Evolutionary conservation across 768 basidiomycete genomes (phyloP).

Genomic region (Punctularia strigosozonata): DNA sequence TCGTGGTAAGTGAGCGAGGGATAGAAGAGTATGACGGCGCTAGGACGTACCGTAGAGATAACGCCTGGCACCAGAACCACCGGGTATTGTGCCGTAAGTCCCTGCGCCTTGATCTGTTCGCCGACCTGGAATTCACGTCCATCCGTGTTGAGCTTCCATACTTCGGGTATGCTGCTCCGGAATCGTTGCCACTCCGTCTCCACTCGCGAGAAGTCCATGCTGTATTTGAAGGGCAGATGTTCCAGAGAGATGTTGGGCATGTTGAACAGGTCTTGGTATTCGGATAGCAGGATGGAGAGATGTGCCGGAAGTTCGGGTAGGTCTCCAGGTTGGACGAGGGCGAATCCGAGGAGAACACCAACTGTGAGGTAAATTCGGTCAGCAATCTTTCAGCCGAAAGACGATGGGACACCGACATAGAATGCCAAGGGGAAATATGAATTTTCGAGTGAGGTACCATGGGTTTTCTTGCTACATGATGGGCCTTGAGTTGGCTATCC

Average conservation of each 20-base stretch:
- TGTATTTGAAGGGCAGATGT: conserved; percentile 52
- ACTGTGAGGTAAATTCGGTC: conserved; percentile 28
- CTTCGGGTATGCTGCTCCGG: conserved; percentile 58
- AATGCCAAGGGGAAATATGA: conserved; percentile 69
- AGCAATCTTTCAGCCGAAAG: background rate
- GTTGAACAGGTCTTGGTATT: conserved; percentile 61
- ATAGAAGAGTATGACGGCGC: background rate
- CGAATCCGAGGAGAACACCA: conserved; percentile 50
- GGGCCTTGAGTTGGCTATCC: too few species aligned
- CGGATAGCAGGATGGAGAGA: conserved; percentile 51
- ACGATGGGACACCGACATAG: conserved; percentile 27
- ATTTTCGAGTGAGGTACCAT: conserved; percentile 31
- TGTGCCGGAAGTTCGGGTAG: conserved; percentile 60
- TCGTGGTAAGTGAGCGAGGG: background rate
- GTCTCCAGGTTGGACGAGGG: conserved; percentile 54
- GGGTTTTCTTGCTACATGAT: too few species aligned
- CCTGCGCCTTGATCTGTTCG: conserved; percentile 50
- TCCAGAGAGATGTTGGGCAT: too few species aligned
- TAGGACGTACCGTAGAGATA: conserved; percentile 60
- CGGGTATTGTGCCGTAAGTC: conserved; percentile 61
- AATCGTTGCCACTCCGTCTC: conserved; percentile 64
- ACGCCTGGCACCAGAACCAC: conserved; percentile 85
- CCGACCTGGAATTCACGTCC: conserved; percentile 76
- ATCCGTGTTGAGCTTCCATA: conserved; percentile 74
- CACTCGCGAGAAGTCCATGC: conserved; percentile 53